Conservation (phyloP, 2,329 filamentous ascomycete genomes). For the Fusarium chuoi region DNA sequence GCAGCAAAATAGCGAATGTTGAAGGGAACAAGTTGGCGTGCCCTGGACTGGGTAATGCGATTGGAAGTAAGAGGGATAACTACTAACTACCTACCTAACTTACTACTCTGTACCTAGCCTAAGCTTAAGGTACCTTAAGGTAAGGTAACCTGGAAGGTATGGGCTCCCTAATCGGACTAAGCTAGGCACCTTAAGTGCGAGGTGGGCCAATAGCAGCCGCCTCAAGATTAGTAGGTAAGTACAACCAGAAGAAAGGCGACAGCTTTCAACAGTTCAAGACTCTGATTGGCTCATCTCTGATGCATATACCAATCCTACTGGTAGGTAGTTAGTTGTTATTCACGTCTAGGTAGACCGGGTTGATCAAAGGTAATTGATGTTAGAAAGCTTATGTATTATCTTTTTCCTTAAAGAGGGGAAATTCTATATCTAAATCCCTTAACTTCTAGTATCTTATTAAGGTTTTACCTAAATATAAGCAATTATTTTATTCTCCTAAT, state of each 20-base stretch:
- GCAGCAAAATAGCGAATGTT: conserved; percentile 16
- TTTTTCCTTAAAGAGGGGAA: no score
- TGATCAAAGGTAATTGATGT: not conserved
- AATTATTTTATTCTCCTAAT: no score
- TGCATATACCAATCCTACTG: not conserved
- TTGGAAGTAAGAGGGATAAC: conserved; percentile 2
- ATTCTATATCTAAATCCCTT: no score
- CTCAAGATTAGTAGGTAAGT: not conserved
- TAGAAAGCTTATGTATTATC: no score
- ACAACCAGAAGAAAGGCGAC: conserved; percentile 29
- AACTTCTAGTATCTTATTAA: no score
- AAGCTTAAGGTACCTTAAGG: not conserved
- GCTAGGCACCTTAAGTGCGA: not conserved
- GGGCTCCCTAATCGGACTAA: not conserved
- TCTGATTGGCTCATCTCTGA: conserved; percentile 34
- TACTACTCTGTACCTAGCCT: no score
- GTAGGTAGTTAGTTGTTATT: not conserved
- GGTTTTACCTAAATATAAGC: no score
- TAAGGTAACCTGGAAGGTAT: not conserved
- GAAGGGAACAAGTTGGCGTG: conserved; percentile 2
- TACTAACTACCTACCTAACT: not conserved
- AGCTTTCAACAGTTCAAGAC: conserved; percentile 29
- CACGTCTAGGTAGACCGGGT: not conserved
- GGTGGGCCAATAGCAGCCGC: not conserved
- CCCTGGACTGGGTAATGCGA: conserved; percentile 19